These are phyloP conservation scores for Lenzites betulinus DNA, from an alignment of 768 basidiomycete species.

Conservation along the genomic window DNA sequence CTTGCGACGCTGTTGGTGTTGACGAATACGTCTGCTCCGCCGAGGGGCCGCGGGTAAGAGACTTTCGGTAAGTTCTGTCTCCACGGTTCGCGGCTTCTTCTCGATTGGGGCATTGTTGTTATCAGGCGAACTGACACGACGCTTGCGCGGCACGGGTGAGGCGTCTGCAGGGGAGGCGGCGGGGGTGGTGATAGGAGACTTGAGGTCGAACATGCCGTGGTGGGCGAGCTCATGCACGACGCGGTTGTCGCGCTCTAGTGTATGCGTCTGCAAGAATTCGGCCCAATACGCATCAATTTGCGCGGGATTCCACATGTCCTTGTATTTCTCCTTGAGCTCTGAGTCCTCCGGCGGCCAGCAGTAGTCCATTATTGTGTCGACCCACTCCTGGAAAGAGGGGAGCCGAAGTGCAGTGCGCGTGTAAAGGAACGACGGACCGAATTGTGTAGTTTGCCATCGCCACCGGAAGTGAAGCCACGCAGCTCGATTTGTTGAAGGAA, in stretches of 20 bases:
- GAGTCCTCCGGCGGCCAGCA: background rate
- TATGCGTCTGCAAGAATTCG: background rate
- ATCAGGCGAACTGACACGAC: background rate
- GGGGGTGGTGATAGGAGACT: background rate
- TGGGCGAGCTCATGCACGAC: background rate
- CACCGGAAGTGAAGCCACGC: background rate
- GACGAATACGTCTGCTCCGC: background rate
- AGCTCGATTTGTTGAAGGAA: background rate
- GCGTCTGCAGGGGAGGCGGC: background rate
- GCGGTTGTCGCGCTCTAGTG: slow-evolving; percentile 1
- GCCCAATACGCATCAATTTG: slow-evolving; percentile 1
- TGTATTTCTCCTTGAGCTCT: background rate
- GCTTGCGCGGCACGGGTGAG: background rate
- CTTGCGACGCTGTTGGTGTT: background rate
- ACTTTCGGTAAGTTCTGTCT: background rate
- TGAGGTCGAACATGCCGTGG: background rate
- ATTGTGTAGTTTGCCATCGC: background rate
- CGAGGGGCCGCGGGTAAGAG: background rate
- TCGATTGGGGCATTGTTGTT: background rate
- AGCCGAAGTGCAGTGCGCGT: background rate
- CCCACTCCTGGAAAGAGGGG: background rate
- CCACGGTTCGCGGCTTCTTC: background rate
- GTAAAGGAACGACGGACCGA: background rate
- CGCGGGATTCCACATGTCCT: background rate
- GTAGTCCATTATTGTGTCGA: background rate